Evolutionary conservation across 1,139 yeast genomes (phyloP), one percentile per base, ranked within the genome.

Genomic region (Nakaseomyces sp.): DNA sequence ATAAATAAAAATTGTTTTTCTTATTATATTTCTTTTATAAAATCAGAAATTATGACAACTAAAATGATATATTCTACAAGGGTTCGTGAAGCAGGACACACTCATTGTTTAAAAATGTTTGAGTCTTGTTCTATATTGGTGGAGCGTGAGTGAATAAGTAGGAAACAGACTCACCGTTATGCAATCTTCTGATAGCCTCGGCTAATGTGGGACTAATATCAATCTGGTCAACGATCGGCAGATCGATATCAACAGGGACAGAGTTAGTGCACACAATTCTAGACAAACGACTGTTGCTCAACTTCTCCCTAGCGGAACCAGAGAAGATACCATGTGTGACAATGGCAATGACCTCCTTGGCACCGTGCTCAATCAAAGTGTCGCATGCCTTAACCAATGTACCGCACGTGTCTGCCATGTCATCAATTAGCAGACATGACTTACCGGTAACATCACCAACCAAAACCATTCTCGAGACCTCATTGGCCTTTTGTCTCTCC

Each of bases 391-490:
- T 82, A 50, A 81, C 82, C 50, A 82, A 67, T 3, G 91, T 82
- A 40, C 91, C 91, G 65, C 91, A 82, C 4, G 91, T 83, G 58
- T 83, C 91, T 19, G 89, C 89, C 85, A 83, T 82, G 60, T 83
- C 93, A 60, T 83, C 93, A 33, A 83, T 77, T 52, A 83, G 67
- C 24, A 83, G 69, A 66, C 91, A 82, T 2, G 79, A 73, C 56
- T 81, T 81, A 43, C 77, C 75, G 2, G 74, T 66, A 26, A 83
- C 93, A 64, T 83, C 91, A 53, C 93, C 93, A 36, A 83, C 93
- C 9, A 69, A 53, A 16, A 96, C 87, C 89, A 82, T 81, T 58
- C 78, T 71, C 25, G 83, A 75, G 15, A 81, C 85, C 65, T 82
- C 88, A 57, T 81, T 81, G 32, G 91, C 88, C 61, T 79, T 76